Base-by-base conservation (phyloP, 768 basidiomycete genomes). In the Sporobolomyces roseus region DNA sequence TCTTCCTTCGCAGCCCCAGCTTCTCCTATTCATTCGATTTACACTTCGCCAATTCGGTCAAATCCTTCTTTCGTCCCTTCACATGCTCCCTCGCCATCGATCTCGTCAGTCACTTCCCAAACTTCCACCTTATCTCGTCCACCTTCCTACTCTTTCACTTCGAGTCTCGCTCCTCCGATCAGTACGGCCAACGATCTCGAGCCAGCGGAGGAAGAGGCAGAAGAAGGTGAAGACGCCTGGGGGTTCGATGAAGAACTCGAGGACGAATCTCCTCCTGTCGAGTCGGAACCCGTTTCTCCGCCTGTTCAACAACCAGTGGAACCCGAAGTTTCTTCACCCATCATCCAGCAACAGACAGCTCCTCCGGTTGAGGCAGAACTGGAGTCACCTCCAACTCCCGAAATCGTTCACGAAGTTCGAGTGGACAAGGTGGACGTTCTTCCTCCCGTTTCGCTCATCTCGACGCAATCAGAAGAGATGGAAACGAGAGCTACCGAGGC, bases 181-280 rank as follows among this genome's bases (percentile, higher is more conserved):
- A 36, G n/a, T 9, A 25, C 49, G 8, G 7, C 9, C 5, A 4
- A 9, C 9, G 41, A 5, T 4, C 38, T 53, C 30, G 50, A 16
- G 30, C 30, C 14, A 1, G 38, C 45, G 9, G 12, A 4, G 3
- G 67, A 48, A 2, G 66, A 60, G 8, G 49, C 48, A 3, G 56
- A n/a, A 5, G 61, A 21, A 19, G 71, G 61, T 7, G 67, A 64
- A 27, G 71, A 69, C 23, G 72, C 63, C 0, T 75, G 73, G 73
- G 70, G 63, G 25, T 69, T 74, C 35, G 69, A 36, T 19, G 35
- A 55, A 27, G 66, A 68, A 30, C 33, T 55, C 49, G 66, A 56
- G 25, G 33, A 53, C 2, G 53, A 61, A 9, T 32, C 53, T 35
- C 13, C 46, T 7, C 14, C 46, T 1, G 23, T 41, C 36, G 35